These are phyloP conservation scores for Oryza meridionalis DNA, from an alignment of 176 grass and related monocot genomes.

Conservation along the genomic window DNA sequence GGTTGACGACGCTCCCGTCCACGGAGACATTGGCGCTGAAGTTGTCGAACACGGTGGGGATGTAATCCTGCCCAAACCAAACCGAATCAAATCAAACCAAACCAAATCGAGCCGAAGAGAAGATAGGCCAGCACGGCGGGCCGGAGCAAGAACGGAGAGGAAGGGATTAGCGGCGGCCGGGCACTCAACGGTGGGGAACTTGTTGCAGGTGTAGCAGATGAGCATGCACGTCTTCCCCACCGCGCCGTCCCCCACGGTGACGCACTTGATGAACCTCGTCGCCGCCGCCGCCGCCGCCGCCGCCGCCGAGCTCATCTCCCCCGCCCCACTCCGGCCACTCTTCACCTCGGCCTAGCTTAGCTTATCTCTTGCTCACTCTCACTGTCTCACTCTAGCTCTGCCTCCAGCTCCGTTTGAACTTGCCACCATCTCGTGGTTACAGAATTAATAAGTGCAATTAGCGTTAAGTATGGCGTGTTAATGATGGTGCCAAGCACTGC, in stretches of 20 bases:
- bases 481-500: background rate
- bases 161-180: background rate
- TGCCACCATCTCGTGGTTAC: background rate
- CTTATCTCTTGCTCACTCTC: too few species aligned
- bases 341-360: too few species aligned
- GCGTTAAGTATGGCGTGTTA: too few species aligned
- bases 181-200: conserved; percentile 69
- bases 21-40: conserved; percentile 78
- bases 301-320: conserved; percentile 35
- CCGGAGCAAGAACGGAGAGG: background rate
- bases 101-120: background rate
- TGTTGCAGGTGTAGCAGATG: conserved; percentile 99
- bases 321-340: background rate
- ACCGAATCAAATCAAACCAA: background rate
- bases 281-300: background rate
- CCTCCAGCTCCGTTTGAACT: background rate
- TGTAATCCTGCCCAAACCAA: conserved; percentile 58
- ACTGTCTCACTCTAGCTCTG: background rate
- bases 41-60: conserved; percentile 75
- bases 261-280: conserved; percentile 79
- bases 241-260: conserved; percentile 85
- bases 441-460: too few species aligned
- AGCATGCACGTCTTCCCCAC: conserved; percentile 98
- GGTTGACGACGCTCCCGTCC: conserved; percentile 70
- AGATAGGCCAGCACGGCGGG: background rate